Percentiles rank a stretch among this genome's conserved stretches.
phyloP scores from a whole-genome alignment of 495 filamentous ascomycete genomes.

The Penicillium angulare region DNA sequence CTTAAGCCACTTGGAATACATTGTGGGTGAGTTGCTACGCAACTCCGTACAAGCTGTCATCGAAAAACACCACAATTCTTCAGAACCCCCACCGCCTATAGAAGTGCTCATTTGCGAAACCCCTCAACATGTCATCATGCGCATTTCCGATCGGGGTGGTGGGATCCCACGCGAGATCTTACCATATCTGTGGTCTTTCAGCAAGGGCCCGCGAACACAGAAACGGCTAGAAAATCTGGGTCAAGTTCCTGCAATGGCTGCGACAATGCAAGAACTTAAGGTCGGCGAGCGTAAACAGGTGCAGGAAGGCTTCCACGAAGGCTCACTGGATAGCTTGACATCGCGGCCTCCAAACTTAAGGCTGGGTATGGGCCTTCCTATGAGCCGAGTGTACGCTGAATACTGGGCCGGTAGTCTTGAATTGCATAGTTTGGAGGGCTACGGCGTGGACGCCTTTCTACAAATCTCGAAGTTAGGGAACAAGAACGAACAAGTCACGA shows the following conservation, averaged over 20 bases:
- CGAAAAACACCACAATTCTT: constrained; percentile 56
- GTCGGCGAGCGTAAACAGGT: constrained; percentile 29
- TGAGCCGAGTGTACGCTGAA: constrained; percentile 94
- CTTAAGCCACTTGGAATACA: constrained; percentile 93
- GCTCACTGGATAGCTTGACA: constrained; percentile 73
- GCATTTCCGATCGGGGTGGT: constrained; percentile 92
- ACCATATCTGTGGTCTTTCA: constrained; percentile 95
- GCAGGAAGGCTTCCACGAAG: constrained; percentile 44
- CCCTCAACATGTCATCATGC: constrained; percentile 91
- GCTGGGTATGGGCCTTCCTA: constrained; percentile 89
- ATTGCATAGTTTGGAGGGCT: constrained; percentile 90
- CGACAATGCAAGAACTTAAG: constrained; percentile 85
- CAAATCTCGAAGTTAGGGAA: constrained; percentile 98
- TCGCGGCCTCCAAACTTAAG: constrained; percentile 82
- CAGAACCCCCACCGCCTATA: constrained; percentile 68
- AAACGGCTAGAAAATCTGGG: constrained; percentile 75
- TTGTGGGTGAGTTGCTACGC: constrained; percentile 89
- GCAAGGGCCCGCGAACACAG: constrained; percentile 77
- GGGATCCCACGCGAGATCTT: constrained; percentile 81
- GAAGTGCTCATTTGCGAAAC: constrained; percentile 94
- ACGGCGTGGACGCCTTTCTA: constrained; percentile 95
- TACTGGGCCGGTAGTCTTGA: constrained; percentile 97
- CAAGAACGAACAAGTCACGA: constrained; percentile 95
- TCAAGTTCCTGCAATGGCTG: constrained; percentile 88
- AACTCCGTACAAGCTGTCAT: constrained; percentile 93